phyloP scores from a whole-genome alignment of 2,329 filamentous ascomycete genomes.

The Orbilia javanica region DNA sequence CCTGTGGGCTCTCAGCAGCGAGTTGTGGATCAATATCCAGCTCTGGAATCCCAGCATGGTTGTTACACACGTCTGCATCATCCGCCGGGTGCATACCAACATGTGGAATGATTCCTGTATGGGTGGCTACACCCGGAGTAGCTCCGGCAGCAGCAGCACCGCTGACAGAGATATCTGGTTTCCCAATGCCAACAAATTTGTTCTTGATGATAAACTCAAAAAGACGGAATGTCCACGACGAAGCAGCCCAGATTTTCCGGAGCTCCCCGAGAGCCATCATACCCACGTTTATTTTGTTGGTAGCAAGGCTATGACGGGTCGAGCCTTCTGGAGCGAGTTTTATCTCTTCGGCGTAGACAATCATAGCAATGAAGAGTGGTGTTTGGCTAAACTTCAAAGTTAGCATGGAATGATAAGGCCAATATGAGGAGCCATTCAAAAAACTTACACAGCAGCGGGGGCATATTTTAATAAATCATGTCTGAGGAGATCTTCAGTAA shows the following conservation, averaged over 20 bases:
- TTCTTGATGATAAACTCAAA: constrained; percentile 59
- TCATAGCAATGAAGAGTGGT: constrained; percentile 56
- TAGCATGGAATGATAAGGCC: not conserved
- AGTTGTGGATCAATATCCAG: constrained; percentile 50
- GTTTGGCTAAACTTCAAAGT: constrained; percentile 32
- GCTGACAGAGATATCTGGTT: constrained; percentile 51
- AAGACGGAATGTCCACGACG: constrained; percentile 55
- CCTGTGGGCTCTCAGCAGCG: constrained; percentile 8
- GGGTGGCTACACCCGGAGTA: constrained; percentile 32
- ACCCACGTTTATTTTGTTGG: constrained; percentile 52
- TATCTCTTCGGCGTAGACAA: constrained; percentile 57
- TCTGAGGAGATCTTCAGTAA: constrained; percentile 50
- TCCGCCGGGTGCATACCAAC: constrained; percentile 49
- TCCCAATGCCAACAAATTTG: constrained; percentile 55
- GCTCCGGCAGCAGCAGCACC: constrained; percentile 43
- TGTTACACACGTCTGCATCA: constrained; percentile 28
- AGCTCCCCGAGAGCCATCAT: constrained; percentile 58
- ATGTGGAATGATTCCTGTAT: constrained; percentile 40
- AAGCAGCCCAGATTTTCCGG: constrained; percentile 55
- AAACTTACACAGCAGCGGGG: constrained; percentile 51
- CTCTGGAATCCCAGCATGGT: constrained; percentile 34
- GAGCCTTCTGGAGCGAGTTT: constrained; percentile 52
- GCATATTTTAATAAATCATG: constrained; percentile 55
- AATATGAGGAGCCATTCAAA: not conserved
- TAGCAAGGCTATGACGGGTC: constrained; percentile 46